Base-by-base conservation (phyloP, 495 filamentous ascomycete genomes). In the Astrothelium subdiscretum region DNA sequence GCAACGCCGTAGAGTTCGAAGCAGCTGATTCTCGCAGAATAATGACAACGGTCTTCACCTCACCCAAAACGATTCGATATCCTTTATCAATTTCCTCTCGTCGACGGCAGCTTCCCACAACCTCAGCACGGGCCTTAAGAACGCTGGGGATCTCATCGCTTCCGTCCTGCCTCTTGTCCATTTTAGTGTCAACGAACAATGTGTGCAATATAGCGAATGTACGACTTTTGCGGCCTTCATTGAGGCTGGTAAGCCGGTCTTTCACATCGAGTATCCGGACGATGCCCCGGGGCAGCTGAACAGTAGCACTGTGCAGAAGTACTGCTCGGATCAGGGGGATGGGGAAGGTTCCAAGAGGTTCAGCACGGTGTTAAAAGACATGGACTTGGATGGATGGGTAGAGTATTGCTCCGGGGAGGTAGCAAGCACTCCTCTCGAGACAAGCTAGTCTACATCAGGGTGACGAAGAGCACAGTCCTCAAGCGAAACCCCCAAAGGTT, bases 161-260 rank as follows among this genome's bases (percentile, higher is more conserved):
- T 63, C 73, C 0, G 83, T 87, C 0, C 68, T 89, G 3, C 66
- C 70, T 8, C 73, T 80, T 1, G 81, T 85, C 67, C 78, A 89
- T 63, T 90, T 86, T 77, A 77, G 75, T 15, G 85, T 90, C 57
- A 88, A 89, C 70, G 87, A 90, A 76, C 82, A 89, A 71, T 90
- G 87, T 68, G 81, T 80, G 2, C 69, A 83, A 68, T 80, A 81
- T 54, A 63, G 75, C 6, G 83, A 86, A 66, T 89, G 86, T 64
- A 74, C 74, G 31, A 75, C 69, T 1, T 87, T 82, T 65, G 69
- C 72, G 1, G 70, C 81, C 26, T 89, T 89, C 66, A 76, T 82
- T 31, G 65, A 76, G 15, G 79, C 75, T 2, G 75, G 74, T 58
- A 88, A 89, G 73, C 86, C 87, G 0, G 85, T 90, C 26, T 89